A percentile compares a stretch with the other conserved stretches of the same genome.
Conservation (phyloP, 2,329 filamentous ascomycete species). For the Dactylellina cionopaga region DNA sequence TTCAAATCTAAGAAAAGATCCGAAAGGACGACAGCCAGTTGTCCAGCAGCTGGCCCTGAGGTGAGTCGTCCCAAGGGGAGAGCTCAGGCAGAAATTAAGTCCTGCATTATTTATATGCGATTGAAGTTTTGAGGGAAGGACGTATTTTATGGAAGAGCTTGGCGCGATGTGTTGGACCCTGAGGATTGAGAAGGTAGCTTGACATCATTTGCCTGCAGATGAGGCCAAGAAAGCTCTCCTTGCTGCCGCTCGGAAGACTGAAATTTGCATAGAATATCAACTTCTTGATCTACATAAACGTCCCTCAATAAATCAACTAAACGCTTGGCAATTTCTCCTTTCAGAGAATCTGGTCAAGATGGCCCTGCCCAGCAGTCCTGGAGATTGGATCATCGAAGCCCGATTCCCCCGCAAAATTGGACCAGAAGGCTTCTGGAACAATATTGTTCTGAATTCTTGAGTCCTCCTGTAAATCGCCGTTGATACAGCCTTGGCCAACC, state of each 20-base stretch:
- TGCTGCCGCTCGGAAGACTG: slow-evolving; percentile 13
- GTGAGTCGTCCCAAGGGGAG: not conserved
- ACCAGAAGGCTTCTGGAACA: slow-evolving; percentile 30
- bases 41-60: not conserved
- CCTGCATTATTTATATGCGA: too few species aligned
- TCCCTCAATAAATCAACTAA: not conserved
- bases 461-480: slow-evolving; percentile 22
- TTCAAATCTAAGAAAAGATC: slow-evolving; percentile 17
- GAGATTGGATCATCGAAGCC: slow-evolving; percentile 37
- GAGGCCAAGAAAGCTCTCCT: slow-evolving; percentile 31
- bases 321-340: slow-evolving; percentile 41
- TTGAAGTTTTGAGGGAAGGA: slow-evolving; percentile 21
- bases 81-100: slow-evolving; percentile 27
- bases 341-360: slow-evolving; percentile 38
- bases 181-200: slow-evolving; percentile 41
- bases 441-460: slow-evolving; percentile 27
- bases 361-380: slow-evolving; percentile 29
- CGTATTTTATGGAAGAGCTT: slow-evolving; percentile 5
- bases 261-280: slow-evolving; percentile 35
- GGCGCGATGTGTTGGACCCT: slow-evolving; percentile 33
- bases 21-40: not conserved
- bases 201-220: slow-evolving; percentile 17
- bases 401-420: slow-evolving; percentile 19
- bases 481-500: slow-evolving; percentile 25
- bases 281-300: slow-evolving; percentile 41